These are phyloP conservation scores for Trichoderma brevicompactum DNA, from an alignment of 2,329 filamentous ascomycete genomes.

Conservation along the genomic window DNA sequence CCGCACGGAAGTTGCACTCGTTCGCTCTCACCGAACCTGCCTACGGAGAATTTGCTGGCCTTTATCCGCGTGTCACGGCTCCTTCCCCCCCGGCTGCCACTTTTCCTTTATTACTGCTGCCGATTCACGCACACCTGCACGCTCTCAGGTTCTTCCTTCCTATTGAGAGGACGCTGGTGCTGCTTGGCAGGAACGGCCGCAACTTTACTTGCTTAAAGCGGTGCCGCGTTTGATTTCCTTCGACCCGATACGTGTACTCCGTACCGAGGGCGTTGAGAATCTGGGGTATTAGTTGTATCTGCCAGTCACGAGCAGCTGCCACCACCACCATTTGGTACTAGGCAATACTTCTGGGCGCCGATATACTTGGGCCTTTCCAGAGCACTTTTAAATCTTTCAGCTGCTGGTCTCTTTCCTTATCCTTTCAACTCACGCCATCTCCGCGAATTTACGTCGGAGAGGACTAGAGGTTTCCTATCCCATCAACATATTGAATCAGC, in stretches of 20 bases:
- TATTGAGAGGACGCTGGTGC: background rate
- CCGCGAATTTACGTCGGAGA: conserved; percentile 3
- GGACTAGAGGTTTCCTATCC: background rate
- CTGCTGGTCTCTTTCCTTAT: too few species aligned
- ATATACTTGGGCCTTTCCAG: conserved; percentile 1
- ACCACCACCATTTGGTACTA: conserved; percentile 6
- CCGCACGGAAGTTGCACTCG: conserved; percentile 2
- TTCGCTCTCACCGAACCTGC: conserved; percentile 22
- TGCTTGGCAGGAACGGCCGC: conserved; percentile 6
- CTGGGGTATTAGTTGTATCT: conserved; percentile 21
- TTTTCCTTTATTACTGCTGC: conserved; percentile 16
- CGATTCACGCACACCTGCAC: background rate
- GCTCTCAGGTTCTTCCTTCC: conserved; percentile 4
- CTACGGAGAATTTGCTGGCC: background rate
- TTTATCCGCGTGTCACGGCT: conserved; percentile 15
- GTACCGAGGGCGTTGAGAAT: conserved; percentile 12
- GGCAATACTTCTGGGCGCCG: conserved; percentile 20
- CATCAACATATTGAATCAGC: background rate
- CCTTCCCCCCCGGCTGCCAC: conserved; percentile 2
- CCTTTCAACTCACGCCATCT: background rate
- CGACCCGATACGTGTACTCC: background rate
- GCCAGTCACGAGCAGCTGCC: conserved; percentile 11
- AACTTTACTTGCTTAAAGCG: background rate
- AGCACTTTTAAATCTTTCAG: background rate
- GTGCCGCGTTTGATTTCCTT: background rate